phyloP scores from a whole-genome alignment of 2,329 filamentous ascomycete genomes.

The Aspergillus neoniger region DNA sequence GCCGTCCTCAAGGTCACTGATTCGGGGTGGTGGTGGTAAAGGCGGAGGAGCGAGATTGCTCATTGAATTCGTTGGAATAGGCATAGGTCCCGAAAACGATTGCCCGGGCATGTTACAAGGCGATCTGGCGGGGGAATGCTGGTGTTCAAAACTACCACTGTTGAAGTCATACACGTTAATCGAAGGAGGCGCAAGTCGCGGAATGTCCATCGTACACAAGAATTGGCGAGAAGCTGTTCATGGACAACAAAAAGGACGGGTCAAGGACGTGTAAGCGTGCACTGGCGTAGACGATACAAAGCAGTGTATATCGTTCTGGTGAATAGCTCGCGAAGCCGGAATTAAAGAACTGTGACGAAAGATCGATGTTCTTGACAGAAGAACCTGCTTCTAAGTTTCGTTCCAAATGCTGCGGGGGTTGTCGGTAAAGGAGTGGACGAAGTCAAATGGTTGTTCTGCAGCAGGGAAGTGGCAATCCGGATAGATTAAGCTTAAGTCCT shows the following conservation, averaged over 20 bases:
- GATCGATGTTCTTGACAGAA: constrained; percentile 16
- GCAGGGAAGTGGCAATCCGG: neutral
- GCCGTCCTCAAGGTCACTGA: constrained; percentile 58
- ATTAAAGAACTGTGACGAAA: neutral
- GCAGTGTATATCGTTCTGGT: neutral
- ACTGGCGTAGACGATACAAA: constrained; percentile 4
- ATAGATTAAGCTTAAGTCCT: constrained; percentile 4
- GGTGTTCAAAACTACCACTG: constrained; percentile 34
- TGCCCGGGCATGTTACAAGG: constrained; percentile 45
- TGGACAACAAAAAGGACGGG: constrained; percentile 10
- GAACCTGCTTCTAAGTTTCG: constrained; percentile 22
- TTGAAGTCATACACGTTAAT: constrained; percentile 47
- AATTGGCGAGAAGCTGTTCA: constrained; percentile 24
- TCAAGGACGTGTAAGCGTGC: neutral
- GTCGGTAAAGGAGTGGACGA: neutral
- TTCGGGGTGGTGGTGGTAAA: constrained; percentile 65
- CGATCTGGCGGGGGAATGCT: constrained; percentile 38
- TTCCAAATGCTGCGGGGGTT: constrained; percentile 6
- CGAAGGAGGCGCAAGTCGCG: constrained; percentile 44
- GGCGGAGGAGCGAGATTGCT: constrained; percentile 58
- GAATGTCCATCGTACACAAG: constrained; percentile 48
- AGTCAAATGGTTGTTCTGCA: neutral
- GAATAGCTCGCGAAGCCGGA: neutral
- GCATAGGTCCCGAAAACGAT: constrained; percentile 57
- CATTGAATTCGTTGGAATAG: constrained; percentile 60